Evolutionary conservation across 2,329 filamentous ascomycete genomes (phyloP), one percentile per base, ranked within the genome.

Genomic region (Trichophyton schoenleinii): DNA sequence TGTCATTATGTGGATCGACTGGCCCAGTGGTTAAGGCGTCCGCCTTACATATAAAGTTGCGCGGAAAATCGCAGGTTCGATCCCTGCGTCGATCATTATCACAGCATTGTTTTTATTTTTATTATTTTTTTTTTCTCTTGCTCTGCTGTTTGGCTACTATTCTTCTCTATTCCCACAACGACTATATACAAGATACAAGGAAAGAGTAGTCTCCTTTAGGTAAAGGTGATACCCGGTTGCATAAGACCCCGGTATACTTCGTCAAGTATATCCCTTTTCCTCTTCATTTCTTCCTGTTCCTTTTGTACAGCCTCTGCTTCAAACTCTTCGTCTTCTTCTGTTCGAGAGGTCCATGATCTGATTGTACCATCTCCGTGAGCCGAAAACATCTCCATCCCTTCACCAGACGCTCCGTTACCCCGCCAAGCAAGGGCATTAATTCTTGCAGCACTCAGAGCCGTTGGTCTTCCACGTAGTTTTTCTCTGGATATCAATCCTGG

Each of bases 361-460:
- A 97, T 92, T 59, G 86, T 87, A 0, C 92, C 92, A 70, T 96
- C 90, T 2, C 86, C 80, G 68, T 96, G 90, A 1, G 85, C 87
- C 60, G 89, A 94, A 74, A 90, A 95, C 62, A 96, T 81, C 66
- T 87, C 85, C 0, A 86, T 71, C 0, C 83, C 84, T 61, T 80
- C 74, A 5, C 78, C 78, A 2, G 79, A 79, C 1, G 77, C 76
- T 13, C 81, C 80, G 22, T 81, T 79, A 36, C 89, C 88, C 41
- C 83, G 77, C 90, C 91, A 96, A 0, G 83, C 86, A 25, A 96
- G 78, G 60, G 82, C 82, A 13, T 88, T 91, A 55, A 94, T 86
- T 34, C 87, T 80, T 63, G 84, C 87, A 55, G 72, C 74, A 52
- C 79, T 81, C 5, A 77, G 71, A 49, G 81, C 77, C 68, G 66